Conservation (phyloP, 176 grass and related monocot genomes). For the Musa itinerans region DNA sequence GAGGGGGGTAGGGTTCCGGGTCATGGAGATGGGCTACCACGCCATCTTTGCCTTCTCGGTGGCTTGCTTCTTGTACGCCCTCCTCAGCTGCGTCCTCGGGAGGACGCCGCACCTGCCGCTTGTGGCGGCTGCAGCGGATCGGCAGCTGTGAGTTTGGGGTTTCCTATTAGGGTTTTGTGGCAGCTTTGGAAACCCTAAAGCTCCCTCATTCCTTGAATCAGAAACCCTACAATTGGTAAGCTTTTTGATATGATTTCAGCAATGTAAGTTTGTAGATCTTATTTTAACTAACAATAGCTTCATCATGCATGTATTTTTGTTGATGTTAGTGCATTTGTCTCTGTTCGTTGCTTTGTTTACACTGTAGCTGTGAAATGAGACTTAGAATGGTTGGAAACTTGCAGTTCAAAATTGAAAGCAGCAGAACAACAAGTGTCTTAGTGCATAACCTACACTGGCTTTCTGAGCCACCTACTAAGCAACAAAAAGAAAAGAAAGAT, state of each 20-base stretch:
- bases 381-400: too few relatives aligned
- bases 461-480: too few relatives aligned
- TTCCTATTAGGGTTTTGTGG: not conserved
- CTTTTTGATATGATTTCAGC: not conserved
- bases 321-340: not conserved
- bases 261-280: not conserved
- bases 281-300: not conserved
- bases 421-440: too few relatives aligned
- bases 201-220: not conserved
- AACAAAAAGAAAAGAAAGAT: too few relatives aligned
- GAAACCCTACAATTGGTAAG: too few relatives aligned
- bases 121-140: slow-evolving; percentile 21
- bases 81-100: slow-evolving; percentile 24
- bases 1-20: slow-evolving; percentile 6
- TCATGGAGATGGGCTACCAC: slow-evolving; percentile 23
- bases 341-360: not conserved
- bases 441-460: too few relatives aligned
- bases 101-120: slow-evolving; percentile 30
- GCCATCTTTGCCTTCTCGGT: slow-evolving; percentile 21
- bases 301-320: not conserved
- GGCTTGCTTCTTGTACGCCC: slow-evolving; percentile 25
- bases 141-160: slow-evolving; percentile 18
- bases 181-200: not conserved
- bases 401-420: too few relatives aligned
- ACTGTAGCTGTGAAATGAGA: too few relatives aligned